Conservation (phyloP, 2,329 filamentous ascomycete genomes). For the Diaporthe capsici region DNA sequence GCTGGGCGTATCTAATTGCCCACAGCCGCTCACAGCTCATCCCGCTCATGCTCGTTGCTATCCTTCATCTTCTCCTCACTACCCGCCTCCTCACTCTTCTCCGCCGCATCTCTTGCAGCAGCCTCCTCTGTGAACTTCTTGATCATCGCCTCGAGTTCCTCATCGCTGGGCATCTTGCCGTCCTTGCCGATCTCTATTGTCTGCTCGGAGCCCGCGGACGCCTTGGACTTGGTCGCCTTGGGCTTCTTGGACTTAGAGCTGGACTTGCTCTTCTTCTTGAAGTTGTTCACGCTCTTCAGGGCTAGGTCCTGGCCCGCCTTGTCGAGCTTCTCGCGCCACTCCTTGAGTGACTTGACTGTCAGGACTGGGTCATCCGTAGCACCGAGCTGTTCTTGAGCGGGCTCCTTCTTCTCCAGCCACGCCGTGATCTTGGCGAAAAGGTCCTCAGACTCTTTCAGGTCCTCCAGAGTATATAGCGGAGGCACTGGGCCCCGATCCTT, state of each 20-base stretch:
- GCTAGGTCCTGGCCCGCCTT: slow-evolving; percentile 79
- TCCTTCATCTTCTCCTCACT: slow-evolving; percentile 47
- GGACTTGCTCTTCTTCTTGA: slow-evolving; percentile 61
- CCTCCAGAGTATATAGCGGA: slow-evolving; percentile 79
- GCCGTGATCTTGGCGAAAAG: slow-evolving; percentile 72
- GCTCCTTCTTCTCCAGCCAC: slow-evolving; percentile 83
- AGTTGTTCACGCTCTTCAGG: slow-evolving; percentile 75
- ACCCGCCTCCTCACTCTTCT: slow-evolving; percentile 38
- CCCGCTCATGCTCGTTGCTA: slow-evolving; percentile 47
- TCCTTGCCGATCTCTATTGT: slow-evolving; percentile 60
- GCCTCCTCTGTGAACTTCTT: slow-evolving; percentile 56
- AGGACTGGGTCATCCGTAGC: slow-evolving; percentile 82
- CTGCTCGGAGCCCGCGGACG: slow-evolving; percentile 50
- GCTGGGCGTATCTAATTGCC: not conserved
- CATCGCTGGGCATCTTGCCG: slow-evolving; percentile 58
- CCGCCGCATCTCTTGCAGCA: slow-evolving; percentile 42
- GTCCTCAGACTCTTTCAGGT: slow-evolving; percentile 76
- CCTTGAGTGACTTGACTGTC: slow-evolving; percentile 78
- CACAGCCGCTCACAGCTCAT: slow-evolving; percentile 49
- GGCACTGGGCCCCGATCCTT: slow-evolving; percentile 68
- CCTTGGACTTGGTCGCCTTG: slow-evolving; percentile 53
- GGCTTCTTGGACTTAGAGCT: slow-evolving; percentile 60
- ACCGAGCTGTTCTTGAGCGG: slow-evolving; percentile 78
- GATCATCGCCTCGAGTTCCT: slow-evolving; percentile 67
- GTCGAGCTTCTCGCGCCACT: slow-evolving; percentile 78